Base-by-base conservation (phyloP, 2,329 filamentous ascomycete genomes). In the Talaromyces sp. region DNA sequence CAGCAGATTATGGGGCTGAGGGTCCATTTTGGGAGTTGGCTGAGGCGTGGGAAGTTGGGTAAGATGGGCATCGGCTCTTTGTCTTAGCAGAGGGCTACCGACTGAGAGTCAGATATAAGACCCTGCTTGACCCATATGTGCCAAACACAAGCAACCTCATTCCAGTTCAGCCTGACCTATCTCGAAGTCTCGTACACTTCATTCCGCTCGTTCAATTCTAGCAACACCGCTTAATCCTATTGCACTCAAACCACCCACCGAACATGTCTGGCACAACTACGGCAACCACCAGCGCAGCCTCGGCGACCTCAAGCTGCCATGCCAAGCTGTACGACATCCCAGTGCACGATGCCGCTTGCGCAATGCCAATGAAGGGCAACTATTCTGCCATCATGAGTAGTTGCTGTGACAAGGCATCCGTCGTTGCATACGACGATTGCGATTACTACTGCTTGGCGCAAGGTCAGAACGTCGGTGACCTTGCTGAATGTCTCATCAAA, bases 401-500 rank as follows among this genome's bases (percentile, higher is more conserved):
- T 35, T 64, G 62, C 52, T 64, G 58, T 41, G 54, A 50, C 39
- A 45, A 57, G 8, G 58, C 61, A 7, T 51, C 52, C 10, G 56
- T 65, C 30, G 52, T 60, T 29, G 57, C 61, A 29, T 65, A 63
- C 35, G 52, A 54, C 14, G 45, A 52, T 49, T 65, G 63, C 43
- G 59, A 63, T 49, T 64, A 61, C 47, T 65, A 65, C 50, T 65
- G 63, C 19, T 54, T 65, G 2, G 57, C 63, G 1, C 47, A 65
- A 30, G 57, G 52, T 10, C 61, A 65, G 45, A 56, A 24, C 7
- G 47, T 64, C 17, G 54, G 55, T 4, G 51, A 51, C 10, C 51
- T 64, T 16, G 60, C 58, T 3, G 58, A 59, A 32, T 65, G 62
- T 44, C 55, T 64, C 6, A 55, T 58, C 54, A 60, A 62, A 32